phyloP scores from a whole-genome alignment of 2,329 filamentous ascomycete genomes.

The Chaetomium strumarium region DNA sequence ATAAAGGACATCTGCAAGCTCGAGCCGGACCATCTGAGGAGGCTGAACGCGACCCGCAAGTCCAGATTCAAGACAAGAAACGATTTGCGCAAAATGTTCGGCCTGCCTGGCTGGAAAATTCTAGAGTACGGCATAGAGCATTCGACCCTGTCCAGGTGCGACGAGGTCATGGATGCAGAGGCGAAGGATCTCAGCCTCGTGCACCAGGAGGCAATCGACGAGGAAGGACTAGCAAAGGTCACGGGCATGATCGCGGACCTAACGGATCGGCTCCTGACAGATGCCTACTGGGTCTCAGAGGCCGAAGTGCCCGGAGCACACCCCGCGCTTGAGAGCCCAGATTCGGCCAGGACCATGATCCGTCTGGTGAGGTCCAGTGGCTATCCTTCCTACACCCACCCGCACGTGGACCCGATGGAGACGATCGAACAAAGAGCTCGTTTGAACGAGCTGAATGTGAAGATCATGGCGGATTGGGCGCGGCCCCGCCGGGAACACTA shows the following conservation, averaged over 20 bases:
- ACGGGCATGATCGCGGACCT: slow-evolving; percentile 26
- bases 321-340: slow-evolving; percentile 22
- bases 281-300: slow-evolving; percentile 25
- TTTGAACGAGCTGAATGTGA: slow-evolving; percentile 23
- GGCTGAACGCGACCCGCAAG: background rate
- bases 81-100: slow-evolving; percentile 3
- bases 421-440: slow-evolving; percentile 21
- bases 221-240: slow-evolving; percentile 19
- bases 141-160: slow-evolving; percentile 10
- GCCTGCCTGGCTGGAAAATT: background rate
- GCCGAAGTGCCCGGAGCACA: slow-evolving; percentile 19
- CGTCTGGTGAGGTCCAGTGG: slow-evolving; percentile 31
- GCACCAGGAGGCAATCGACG: slow-evolving; percentile 21
- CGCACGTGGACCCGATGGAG: slow-evolving; percentile 18
- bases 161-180: slow-evolving; percentile 14
- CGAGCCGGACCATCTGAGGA: slow-evolving; percentile 1
- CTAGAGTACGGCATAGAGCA: background rate
- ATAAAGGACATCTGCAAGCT: slow-evolving; percentile 19
- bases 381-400: slow-evolving; percentile 29
- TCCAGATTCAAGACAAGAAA: background rate
- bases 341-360: slow-evolving; percentile 30
- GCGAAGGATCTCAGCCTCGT: slow-evolving; percentile 1
- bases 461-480: slow-evolving; percentile 27
- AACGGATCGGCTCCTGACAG: slow-evolving; percentile 28
- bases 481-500: slow-evolving; percentile 22